Evolutionary conservation across 2,329 filamentous ascomycete genomes (phyloP).

Genomic region (Ophiosphaerella korrae): DNA sequence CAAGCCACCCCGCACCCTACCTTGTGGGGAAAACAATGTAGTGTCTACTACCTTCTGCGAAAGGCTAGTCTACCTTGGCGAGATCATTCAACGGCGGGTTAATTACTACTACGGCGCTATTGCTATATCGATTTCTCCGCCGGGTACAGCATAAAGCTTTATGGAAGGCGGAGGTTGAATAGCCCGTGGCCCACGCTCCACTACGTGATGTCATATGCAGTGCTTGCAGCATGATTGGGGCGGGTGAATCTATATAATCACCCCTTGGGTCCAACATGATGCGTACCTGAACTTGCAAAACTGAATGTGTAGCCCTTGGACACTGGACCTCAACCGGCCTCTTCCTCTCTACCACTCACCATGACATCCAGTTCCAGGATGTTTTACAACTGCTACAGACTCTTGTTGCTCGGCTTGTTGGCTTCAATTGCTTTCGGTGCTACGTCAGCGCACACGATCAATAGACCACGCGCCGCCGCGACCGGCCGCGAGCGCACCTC

Average conservation of each 20-base stretch:
- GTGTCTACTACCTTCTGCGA: slow-evolving; percentile 12
- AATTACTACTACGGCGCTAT: slow-evolving; percentile 12
- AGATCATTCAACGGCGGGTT: slow-evolving; percentile 6
- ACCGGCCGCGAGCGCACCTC: slow-evolving; percentile 35
- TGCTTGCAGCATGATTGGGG: too few relatives aligned
- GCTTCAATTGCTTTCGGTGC: slow-evolving; percentile 7
- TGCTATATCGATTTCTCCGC: slow-evolving; percentile 8
- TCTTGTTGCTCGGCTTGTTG: slow-evolving; percentile 17
- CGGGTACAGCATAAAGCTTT: not conserved
- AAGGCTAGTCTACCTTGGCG: slow-evolving; percentile 1
- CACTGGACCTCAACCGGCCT: not conserved
- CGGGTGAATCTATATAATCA: too few relatives aligned
- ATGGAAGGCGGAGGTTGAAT: not conserved
- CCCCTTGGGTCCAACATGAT: not conserved
- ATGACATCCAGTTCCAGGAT: not conserved
- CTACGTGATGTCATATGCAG: not conserved
- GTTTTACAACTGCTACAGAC: not conserved
- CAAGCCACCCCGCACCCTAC: slow-evolving; percentile 28
- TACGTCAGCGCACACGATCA: slow-evolving; percentile 11
- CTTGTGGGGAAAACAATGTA: slow-evolving; percentile 19
- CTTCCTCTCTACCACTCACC: not conserved
- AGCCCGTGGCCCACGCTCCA: not conserved
- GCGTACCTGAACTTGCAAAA: not conserved
- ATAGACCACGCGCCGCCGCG: slow-evolving; percentile 2
- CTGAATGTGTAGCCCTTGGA: too few relatives aligned